Conservation (phyloP, 208 protist species). For the Borovskyia barvae region DNA sequence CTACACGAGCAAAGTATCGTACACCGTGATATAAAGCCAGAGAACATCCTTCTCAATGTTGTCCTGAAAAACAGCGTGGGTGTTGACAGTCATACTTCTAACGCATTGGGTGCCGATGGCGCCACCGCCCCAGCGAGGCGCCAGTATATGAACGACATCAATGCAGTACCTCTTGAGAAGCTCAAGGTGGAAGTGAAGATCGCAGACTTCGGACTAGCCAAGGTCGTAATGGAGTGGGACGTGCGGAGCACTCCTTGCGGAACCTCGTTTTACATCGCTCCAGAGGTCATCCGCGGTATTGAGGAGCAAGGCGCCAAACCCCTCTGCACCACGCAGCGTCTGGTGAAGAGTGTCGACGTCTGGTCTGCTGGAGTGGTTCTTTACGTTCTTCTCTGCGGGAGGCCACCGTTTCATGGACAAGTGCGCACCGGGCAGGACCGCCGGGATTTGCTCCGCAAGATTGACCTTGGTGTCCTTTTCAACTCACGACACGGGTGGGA, state of each 20-base stretch:
- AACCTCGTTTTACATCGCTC: constrained; percentile 90
- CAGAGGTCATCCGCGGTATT: constrained; percentile 86
- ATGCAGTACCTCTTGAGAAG: constrained; percentile 35
- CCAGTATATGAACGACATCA: constrained; percentile 19
- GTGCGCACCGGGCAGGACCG: constrained; percentile 82
- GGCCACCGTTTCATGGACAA: constrained; percentile 84
- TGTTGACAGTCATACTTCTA: not conserved
- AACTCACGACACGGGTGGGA: constrained; percentile 70
- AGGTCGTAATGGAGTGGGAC: constrained; percentile 83
- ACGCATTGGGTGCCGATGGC: constrained; percentile 5
- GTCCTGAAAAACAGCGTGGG: constrained; percentile 5
- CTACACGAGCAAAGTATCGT: constrained; percentile 81
- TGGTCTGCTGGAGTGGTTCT: constrained; percentile 87
- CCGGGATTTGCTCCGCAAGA: constrained; percentile 64
- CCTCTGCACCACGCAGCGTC: constrained; percentile 69
- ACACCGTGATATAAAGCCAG: constrained; percentile 91
- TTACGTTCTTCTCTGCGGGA: constrained; percentile 80
- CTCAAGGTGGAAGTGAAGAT: constrained; percentile 75
- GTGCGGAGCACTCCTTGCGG: constrained; percentile 82
- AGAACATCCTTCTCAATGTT: constrained; percentile 84
- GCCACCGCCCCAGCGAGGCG: not conserved
- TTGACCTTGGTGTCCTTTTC: constrained; percentile 87
- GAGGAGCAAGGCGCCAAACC: constrained; percentile 80
- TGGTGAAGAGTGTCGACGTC: constrained; percentile 88
- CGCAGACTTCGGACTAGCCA: constrained; percentile 89